Base-by-base conservation (phyloP, 202 grass and related monocot species). In the Setaria italica region DNA sequence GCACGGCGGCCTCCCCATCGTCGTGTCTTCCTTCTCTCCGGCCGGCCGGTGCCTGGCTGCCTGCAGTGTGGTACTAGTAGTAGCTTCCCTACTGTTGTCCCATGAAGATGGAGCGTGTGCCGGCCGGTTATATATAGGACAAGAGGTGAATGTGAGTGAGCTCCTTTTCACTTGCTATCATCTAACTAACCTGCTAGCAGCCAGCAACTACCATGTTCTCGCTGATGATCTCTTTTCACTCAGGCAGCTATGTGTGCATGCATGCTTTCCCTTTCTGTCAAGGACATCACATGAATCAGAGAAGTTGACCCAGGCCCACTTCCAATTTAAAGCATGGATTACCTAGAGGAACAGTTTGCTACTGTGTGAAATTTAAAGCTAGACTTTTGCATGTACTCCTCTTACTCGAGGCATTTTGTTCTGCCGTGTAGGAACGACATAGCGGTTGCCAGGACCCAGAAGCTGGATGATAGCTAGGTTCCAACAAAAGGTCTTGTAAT, bases 1-100 rank as follows among this genome's bases (percentile, higher is more conserved):
- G 85, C 95, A 97, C 78, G 95, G 90, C 67, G 90, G 88, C 75
- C 95, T 86, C 37, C 92, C 90, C 95, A 97, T 97, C 57, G 32
- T 81, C 65, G 25, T 1, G 16, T 17, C 51, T 3, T 15, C 13
- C 13, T 10, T 7, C 17, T 14, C n/a, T 5, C 62, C 30, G 62
- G 12, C 62, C 11, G 63, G 49, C 30, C 25, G 25, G 25, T 25
- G 25, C 25, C 25, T 25, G 25, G 25, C 25, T 25, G 25, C 25
- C 32, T 57, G 19, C 55, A 19, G 37, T 43, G 68, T 10, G 4
- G 68, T 29, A 19, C 20, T 45, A 4, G 43, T n/a, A 71, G 21
- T 66, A 47, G 45, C 9, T 11, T 11, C 45, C 20, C n/a, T 60
- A 60, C 57, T 58, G 8, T 10, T 9, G 64, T 39, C 15, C 2